Percentiles rank a stretch among this genome's conserved stretches.
Evolutionary conservation across 2,329 filamentous ascomycete species (phyloP).

Genomic region (Zymoseptoria ardabiliae): DNA sequence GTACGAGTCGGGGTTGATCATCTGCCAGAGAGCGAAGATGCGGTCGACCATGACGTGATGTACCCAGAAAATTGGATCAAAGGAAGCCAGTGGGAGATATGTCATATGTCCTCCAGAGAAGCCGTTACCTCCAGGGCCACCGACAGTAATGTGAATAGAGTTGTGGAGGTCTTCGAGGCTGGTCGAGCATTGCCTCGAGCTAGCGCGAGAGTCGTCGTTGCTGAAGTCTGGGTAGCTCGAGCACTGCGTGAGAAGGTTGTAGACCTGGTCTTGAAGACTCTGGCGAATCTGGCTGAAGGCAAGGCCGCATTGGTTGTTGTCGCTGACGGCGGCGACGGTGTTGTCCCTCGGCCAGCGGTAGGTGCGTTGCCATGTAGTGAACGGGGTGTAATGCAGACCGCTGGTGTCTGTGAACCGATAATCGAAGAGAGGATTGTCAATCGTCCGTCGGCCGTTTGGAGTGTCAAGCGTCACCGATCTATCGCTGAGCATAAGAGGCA

Average conservation of each 20-base stretch:
- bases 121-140: conserved; percentile 18
- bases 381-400: conserved; percentile 24
- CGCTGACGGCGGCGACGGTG: conserved; percentile 15
- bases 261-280: conserved; percentile 27
- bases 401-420: conserved; percentile 19
- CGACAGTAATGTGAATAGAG: conserved; percentile 26
- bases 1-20: conserved; percentile 61
- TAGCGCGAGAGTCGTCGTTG: conserved; percentile 22
- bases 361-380: conserved; percentile 25
- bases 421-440: conserved; percentile 24
- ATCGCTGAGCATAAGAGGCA: conserved; percentile 21
- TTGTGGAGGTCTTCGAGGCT: conserved; percentile 31
- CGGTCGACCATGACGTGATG: conserved; percentile 71
- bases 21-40: conserved; percentile 70
- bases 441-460: conserved; percentile 20
- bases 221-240: conserved; percentile 26
- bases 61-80: conserved; percentile 72
- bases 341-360: conserved; percentile 26
- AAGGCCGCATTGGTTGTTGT: conserved; percentile 9
- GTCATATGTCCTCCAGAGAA: conserved; percentile 55
- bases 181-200: conserved; percentile 23
- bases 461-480: conserved; percentile 21
- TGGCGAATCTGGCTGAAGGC: conserved; percentile 24
- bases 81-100: conserved; percentile 61
- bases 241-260: conserved; percentile 28